phyloP scores from a whole-genome alignment of 176 grass and related monocot genomes.

The Zea luxurians region DNA sequence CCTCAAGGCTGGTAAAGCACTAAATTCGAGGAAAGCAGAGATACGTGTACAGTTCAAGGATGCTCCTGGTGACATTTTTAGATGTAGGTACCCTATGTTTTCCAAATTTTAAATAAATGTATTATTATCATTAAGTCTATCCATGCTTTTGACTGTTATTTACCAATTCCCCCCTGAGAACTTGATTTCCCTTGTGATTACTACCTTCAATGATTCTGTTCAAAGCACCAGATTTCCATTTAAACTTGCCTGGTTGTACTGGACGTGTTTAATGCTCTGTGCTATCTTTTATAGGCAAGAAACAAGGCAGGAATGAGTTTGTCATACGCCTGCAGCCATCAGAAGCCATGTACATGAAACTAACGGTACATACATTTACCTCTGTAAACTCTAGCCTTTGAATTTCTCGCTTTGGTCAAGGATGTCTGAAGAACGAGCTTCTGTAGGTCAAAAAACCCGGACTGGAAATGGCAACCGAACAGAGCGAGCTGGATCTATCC shows the following conservation, averaged over 20 bases:
- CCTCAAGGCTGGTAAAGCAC: constrained; percentile 93
- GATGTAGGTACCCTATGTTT: constrained; percentile 52
- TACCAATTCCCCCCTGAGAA: neutral
- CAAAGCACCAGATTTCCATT: neutral
- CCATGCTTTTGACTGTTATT: neutral
- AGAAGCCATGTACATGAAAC: constrained; percentile 99
- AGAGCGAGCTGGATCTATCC: constrained; percentile 96
- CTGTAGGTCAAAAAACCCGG: constrained; percentile 95
- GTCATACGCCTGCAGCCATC: constrained; percentile 91
- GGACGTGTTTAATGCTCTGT: neutral
- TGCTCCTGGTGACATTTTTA: constrained; percentile 96
- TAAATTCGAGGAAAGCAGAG: constrained; percentile 89
- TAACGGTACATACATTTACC: constrained; percentile 67
- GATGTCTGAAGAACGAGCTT: constrained; percentile 17
- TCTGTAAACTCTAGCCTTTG: neutral
- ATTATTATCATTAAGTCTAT: neutral
- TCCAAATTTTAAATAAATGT: neutral
- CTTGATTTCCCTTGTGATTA: constrained; percentile 17
- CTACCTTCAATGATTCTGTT: neutral
- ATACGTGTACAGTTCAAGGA: constrained; percentile 99
- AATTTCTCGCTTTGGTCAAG: neutral
- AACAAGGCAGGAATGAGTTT: constrained; percentile 96
- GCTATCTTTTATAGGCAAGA: constrained; percentile 65
- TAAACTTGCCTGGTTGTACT: constrained; percentile 3
- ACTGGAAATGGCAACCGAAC: constrained; percentile 92